phyloP scores from a whole-genome alignment of 306 rosid genomes.

The Corylus avellana region DNA sequence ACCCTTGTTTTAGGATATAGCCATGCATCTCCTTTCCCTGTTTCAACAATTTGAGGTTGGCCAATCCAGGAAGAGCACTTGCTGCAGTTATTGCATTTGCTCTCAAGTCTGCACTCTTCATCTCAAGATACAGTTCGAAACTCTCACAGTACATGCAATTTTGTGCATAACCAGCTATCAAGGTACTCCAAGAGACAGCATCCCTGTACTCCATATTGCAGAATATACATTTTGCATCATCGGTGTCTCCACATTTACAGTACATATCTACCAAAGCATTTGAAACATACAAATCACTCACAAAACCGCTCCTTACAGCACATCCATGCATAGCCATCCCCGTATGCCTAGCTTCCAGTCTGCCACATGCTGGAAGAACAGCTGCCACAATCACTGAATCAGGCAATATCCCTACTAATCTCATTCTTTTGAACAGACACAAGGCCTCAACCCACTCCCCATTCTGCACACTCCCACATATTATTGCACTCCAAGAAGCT shows the following conservation, averaged over 20 bases:
- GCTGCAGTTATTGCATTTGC: conserved; percentile 36
- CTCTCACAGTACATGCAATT: conserved; percentile 34
- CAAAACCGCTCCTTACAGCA: conserved; percentile 42
- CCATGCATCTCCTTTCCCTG: conserved; percentile 44
- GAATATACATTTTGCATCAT: conserved; percentile 30
- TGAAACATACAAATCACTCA: conserved; percentile 40
- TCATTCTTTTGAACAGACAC: conserved; percentile 38
- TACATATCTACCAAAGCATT: conserved; percentile 50
- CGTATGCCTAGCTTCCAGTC: conserved; percentile 40
- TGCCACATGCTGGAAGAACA: conserved; percentile 35
- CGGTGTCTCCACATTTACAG: conserved; percentile 43
- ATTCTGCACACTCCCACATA: conserved; percentile 36
- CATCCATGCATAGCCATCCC: conserved; percentile 48
- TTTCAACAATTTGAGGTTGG: conserved; percentile 45
- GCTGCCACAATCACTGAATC: conserved; percentile 44
- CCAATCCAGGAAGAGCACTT: conserved; percentile 43
- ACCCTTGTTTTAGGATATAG: conserved; percentile 37
- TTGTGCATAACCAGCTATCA: conserved; percentile 47
- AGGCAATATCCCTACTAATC: conserved; percentile 34
- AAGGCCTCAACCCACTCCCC: conserved; percentile 41
- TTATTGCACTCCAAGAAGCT: conserved; percentile 51
- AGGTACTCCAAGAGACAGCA: conserved; percentile 47
- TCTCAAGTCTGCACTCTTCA: conserved; percentile 35
- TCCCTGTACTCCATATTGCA: conserved; percentile 36
- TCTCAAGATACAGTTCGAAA: conserved; percentile 29